Evolutionary conservation across 352 stramenopile genomes (phyloP), one percentile per base, ranked within the genome.

Genomic region (Pythium sp.): DNA sequence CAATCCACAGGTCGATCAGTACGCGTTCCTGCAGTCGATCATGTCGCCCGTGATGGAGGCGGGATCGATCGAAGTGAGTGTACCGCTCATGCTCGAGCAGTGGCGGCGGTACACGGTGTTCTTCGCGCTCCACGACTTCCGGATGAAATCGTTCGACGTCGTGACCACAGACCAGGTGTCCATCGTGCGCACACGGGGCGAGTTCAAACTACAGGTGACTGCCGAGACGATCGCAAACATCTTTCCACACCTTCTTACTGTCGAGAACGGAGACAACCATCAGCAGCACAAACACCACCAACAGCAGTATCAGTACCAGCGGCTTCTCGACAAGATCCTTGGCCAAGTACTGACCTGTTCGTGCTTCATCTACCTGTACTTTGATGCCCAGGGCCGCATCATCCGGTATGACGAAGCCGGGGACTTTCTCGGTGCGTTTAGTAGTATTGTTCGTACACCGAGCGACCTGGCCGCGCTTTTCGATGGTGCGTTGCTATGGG

Each of bases 321-420:
- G 24, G 14, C 41, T 76, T 11, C 30, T 76, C 5, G 62, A 76
- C 30, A 28, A 26, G 20, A 58, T 76, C 41, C 41, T 76, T 22
- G 68, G 62, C 12, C 65, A 65, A 28, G 63, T 69, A 28, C 26
- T 76, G 12, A n/a, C 36, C n/a, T 64, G 67, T 60, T 2, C 26
- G 58, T 60, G 68, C 57, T 49, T 67, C 30, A 68, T 76, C 7
- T 62, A 76, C 62, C 59, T 72, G 20, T 76, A 71, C 53, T 73
- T 76, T 65, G 70, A 75, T 32, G 28, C n/a, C 5, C 36, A 72
- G 15, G 67, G 70, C 15, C 62, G 32, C 32, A 62, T 75, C 24
- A 62, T 75, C 20, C 70, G 67, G 1, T 71, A 75, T 57, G 65
- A 70, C 38, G 67, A 70, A 26, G 56, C 55, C 5, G 70, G 58